These are phyloP conservation scores for Phycomyces blakesleeanus DNA, from an alignment of 192 early-diverging fungal genomes.

Conservation along the genomic window DNA sequence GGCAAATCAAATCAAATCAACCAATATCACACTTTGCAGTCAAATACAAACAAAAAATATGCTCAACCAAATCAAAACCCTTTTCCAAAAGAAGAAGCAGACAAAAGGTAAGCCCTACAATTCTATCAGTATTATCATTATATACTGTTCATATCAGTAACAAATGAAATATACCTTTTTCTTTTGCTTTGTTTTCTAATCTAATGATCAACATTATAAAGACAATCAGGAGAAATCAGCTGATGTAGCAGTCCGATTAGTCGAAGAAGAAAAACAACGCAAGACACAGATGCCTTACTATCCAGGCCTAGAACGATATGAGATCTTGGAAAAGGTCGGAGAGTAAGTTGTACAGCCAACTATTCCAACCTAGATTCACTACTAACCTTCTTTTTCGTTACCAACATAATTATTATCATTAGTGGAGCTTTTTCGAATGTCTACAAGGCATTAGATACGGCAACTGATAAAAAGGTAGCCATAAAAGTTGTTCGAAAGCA, in stretches of 20 bases:
- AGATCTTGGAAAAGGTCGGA: constrained; percentile 63
- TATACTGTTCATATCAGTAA: no score
- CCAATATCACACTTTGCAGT: neutral
- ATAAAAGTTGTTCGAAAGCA: constrained; percentile 80
- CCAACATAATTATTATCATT: constrained; percentile 26
- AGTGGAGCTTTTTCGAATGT: constrained; percentile 87
- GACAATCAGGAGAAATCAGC: constrained; percentile 22
- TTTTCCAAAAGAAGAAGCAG: neutral
- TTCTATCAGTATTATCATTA: neutral
- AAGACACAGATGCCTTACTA: constrained; percentile 51
- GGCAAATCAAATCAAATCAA: neutral
- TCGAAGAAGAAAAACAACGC: constrained; percentile 48
- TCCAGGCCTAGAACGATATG: constrained; percentile 55
- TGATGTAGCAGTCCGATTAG: constrained; percentile 42
- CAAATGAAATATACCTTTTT: no score
- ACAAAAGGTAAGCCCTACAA: neutral
- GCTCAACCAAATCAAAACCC: constrained; percentile 3
- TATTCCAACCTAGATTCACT: neutral
- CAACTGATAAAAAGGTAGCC: constrained; percentile 66
- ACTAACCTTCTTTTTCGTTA: constrained; percentile 9
- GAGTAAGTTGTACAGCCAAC: constrained; percentile 47
- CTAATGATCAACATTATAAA: neutral
- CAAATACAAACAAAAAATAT: neutral
- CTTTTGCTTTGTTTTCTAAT: no score
- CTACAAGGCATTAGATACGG: constrained; percentile 67